phyloP scores from a whole-genome alignment of 2,329 filamentous ascomycete genomes.

The Hypoxylon sp. region DNA sequence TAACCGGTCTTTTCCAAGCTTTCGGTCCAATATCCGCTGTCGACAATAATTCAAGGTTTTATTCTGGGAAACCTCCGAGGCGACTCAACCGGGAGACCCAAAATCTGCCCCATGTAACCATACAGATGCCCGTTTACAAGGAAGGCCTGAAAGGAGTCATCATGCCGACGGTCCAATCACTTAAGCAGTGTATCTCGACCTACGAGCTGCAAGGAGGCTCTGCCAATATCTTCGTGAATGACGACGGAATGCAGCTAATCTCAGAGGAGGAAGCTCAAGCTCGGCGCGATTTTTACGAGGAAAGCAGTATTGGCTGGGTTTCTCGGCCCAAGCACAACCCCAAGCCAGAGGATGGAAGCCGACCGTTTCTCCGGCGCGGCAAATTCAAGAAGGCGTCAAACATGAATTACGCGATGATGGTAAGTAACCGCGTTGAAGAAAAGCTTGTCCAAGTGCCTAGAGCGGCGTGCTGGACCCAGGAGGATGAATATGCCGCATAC shows the following conservation, averaged over 20 bases:
- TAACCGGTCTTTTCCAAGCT: conserved; percentile 63
- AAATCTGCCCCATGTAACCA: conserved; percentile 62
- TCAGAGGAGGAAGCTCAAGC: conserved; percentile 61
- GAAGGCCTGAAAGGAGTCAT: conserved; percentile 64
- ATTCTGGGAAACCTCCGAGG: conserved; percentile 56
- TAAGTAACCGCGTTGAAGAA: conserved; percentile 78
- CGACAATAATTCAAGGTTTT: conserved; percentile 60
- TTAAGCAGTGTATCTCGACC: conserved; percentile 69
- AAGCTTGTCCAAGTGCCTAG: conserved; percentile 71
- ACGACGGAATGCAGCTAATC: conserved; percentile 75
- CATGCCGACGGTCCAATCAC: conserved; percentile 65
- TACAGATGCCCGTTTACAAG: conserved; percentile 65
- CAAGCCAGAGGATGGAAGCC: conserved; percentile 62
- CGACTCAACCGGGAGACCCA: conserved; percentile 54
- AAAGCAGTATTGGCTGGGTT: conserved; percentile 69
- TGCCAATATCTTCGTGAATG: conserved; percentile 76
- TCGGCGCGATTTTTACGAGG: conserved; percentile 67
- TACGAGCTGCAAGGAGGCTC: conserved; percentile 74
- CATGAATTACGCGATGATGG: conserved; percentile 78
- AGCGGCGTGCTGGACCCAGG: conserved; percentile 72
- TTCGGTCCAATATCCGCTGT: conserved; percentile 63
- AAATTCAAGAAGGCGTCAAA: conserved; percentile 80
- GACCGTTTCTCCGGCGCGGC: conserved; percentile 69
- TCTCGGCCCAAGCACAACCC: conserved; percentile 65
- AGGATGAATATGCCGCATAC: conserved; percentile 76